Evolutionary conservation across 495 filamentous ascomycete genomes (phyloP).

Genomic region (Hypoxylon perforatum): DNA sequence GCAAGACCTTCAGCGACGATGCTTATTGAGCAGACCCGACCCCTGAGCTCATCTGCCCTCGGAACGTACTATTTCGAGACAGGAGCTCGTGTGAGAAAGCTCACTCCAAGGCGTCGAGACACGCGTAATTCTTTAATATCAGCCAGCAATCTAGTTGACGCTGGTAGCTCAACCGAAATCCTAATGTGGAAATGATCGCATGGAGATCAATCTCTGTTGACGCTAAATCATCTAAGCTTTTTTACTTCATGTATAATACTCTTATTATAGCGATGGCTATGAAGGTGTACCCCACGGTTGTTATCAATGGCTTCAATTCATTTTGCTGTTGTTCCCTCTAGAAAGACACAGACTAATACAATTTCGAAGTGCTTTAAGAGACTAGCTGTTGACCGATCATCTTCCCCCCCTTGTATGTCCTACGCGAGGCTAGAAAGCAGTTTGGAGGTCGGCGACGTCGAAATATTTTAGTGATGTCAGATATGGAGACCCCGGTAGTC

Average conservation of each 20-base stretch:
- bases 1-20: not conserved
- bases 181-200: not conserved
- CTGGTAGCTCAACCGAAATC: not conserved
- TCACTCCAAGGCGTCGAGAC: not conserved
- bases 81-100: not conserved
- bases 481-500: not conserved
- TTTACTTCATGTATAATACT: too few species aligned
- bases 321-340: too few species aligned
- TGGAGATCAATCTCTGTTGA: not conserved
- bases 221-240: not conserved
- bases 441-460: not conserved
- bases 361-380: not conserved
- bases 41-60: not conserved
- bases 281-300: too few species aligned
- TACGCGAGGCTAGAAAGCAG: not conserved
- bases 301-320: too few species aligned
- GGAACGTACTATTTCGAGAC: slow-evolving; percentile 6
- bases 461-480: not conserved
- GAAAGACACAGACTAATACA: not conserved
- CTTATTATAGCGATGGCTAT: too few species aligned
- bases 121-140: not conserved
- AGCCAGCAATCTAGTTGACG: not conserved
- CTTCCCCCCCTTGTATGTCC: not conserved
- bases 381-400: not conserved
- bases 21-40: not conserved